Evolutionary conservation across 208 protist genomes (phyloP).

Genomic region (Lotmaria passim): DNA sequence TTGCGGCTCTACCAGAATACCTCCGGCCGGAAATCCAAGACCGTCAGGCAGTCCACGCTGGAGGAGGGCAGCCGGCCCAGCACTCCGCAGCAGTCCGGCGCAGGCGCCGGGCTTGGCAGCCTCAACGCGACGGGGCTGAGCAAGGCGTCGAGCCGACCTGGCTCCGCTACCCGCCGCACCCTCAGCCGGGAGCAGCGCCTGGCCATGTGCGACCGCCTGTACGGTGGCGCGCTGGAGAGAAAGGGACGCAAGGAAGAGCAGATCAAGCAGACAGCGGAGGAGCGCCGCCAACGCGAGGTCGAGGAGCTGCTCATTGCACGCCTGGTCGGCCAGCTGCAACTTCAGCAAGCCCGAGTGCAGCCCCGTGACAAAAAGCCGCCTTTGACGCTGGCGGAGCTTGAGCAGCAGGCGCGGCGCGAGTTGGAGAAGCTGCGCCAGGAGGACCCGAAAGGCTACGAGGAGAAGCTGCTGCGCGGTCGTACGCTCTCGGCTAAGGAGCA

Average conservation of each 20-base stretch:
- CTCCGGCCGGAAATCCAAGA: conserved; percentile 3
- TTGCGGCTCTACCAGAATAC: conserved; percentile 62
- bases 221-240: conserved; percentile 38
- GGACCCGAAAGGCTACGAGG: conserved; percentile 31
- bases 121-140: conserved; percentile 13
- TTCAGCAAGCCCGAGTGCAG: conserved; percentile 12
- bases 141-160: conserved; percentile 14
- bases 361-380: conserved; percentile 18
- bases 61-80: background rate
- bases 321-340: conserved; percentile 50
- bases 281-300: conserved; percentile 46
- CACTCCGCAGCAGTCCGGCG: background rate
- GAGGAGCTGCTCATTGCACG: conserved; percentile 65
- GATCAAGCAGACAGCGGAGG: conserved; percentile 18
- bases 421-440: conserved; percentile 41
- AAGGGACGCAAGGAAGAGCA: conserved; percentile 28
- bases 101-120: background rate
- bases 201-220: conserved; percentile 46
- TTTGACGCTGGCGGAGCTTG: conserved; percentile 26
- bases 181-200: conserved; percentile 20
- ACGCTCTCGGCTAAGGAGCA: conserved; percentile 46
- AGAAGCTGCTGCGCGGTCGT: conserved; percentile 41
- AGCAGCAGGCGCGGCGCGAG: conserved; percentile 42
- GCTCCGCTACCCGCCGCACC: conserved; percentile 19
- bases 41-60: conserved; percentile 6